These are phyloP conservation scores for Amanita subjunquillea DNA, from an alignment of 768 basidiomycete genomes.

Conservation along the genomic window DNA sequence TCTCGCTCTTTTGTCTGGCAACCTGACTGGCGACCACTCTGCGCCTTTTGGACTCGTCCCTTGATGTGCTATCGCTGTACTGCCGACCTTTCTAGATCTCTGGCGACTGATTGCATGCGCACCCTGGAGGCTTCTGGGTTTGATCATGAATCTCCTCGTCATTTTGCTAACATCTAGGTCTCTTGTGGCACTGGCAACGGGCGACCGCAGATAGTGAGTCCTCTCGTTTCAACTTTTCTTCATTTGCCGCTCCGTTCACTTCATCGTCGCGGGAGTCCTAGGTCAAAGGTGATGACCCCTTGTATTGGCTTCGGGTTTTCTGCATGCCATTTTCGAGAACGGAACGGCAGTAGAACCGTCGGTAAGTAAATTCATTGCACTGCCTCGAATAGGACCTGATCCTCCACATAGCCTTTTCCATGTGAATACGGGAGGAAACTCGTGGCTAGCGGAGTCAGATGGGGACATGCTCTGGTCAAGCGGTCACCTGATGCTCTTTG, in stretches of 20 bases:
- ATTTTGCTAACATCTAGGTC: not conserved
- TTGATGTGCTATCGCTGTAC: no score
- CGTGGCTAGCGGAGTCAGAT: no score
- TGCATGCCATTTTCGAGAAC: no score
- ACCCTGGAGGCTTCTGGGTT: not conserved
- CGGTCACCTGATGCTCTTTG: no score
- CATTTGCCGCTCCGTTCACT: not conserved
- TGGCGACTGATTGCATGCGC: not conserved
- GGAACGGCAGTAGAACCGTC: no score
- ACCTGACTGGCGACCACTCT: no score
- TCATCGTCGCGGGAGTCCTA: not conserved
- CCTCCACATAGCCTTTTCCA: no score
- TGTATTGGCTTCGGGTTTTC: not conserved
- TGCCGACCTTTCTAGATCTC: not conserved
- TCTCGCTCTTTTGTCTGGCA: not conserved
- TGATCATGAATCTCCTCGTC: not conserved
- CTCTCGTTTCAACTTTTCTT: not conserved
- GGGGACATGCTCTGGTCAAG: no score
- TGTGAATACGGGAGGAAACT: no score
- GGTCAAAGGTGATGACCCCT: not conserved
- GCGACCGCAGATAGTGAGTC: not conserved
- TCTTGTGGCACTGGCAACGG: not conserved
- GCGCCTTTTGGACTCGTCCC: no score
- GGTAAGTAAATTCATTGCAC: not conserved
- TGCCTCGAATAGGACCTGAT: no score